Conservation (phyloP, 495 filamentous ascomycete species). For the Immersiella caudata region DNA sequence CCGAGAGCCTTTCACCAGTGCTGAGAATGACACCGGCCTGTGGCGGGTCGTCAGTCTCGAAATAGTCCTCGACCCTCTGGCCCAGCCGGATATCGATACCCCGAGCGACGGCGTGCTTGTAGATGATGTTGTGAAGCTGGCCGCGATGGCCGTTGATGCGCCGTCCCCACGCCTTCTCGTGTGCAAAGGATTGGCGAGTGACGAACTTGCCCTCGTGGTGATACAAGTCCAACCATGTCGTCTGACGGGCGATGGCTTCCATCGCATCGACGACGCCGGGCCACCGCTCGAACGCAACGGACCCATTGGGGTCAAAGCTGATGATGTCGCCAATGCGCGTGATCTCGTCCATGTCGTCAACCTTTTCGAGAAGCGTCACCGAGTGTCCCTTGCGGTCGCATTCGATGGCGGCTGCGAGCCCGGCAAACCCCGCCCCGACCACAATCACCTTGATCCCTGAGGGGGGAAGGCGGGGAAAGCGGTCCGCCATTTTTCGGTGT, state of each 20-base stretch:
- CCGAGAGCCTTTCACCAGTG: slow-evolving; percentile 52
- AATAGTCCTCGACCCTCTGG: slow-evolving; percentile 61
- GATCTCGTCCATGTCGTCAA: slow-evolving; percentile 44
- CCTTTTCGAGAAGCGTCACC: slow-evolving; percentile 43
- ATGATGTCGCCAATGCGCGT: slow-evolving; percentile 56
- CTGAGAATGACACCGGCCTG: slow-evolving; percentile 57
- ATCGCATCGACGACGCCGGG: slow-evolving; percentile 51
- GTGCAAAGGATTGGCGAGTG: slow-evolving; percentile 35
- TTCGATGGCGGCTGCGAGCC: slow-evolving; percentile 63
- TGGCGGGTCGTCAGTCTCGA: slow-evolving; percentile 51
- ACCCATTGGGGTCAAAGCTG: slow-evolving; percentile 54
- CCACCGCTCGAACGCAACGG: slow-evolving; percentile 52
- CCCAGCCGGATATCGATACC: slow-evolving; percentile 61
- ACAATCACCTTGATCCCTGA: slow-evolving; percentile 60
- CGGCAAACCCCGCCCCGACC: slow-evolving; percentile 65
- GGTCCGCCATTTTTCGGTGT: slow-evolving; percentile 21
- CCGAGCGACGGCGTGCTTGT: slow-evolving; percentile 55
- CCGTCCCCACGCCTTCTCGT: slow-evolving; percentile 36
- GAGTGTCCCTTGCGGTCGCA: slow-evolving; percentile 47
- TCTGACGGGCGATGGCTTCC: slow-evolving; percentile 54
- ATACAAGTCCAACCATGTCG: slow-evolving; percentile 37
- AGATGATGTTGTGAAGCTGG: slow-evolving; percentile 64
- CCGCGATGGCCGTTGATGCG: slow-evolving; percentile 64
- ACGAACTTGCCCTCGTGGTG: slow-evolving; percentile 39
- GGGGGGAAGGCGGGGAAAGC: slow-evolving; percentile 31